Conservation (phyloP, 2,329 filamentous ascomycete genomes). For the Xenoacremonium recifei region DNA sequence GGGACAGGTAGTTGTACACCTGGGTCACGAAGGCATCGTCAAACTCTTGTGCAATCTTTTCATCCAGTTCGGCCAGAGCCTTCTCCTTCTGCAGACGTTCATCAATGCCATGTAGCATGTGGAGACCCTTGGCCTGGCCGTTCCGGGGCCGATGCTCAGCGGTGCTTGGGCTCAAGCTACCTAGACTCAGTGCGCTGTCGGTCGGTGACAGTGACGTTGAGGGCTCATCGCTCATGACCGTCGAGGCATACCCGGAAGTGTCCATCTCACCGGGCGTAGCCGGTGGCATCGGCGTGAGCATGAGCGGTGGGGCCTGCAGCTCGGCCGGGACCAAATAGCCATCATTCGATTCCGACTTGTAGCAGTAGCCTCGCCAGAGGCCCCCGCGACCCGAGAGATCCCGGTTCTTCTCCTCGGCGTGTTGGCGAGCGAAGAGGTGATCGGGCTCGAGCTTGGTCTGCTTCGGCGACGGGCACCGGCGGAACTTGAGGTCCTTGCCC, state of each 20-base stretch:
- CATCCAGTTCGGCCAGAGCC: conserved; percentile 47
- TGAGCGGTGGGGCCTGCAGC: conserved; percentile 46
- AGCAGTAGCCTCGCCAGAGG: conserved; percentile 77
- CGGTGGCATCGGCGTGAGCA: conserved; percentile 48
- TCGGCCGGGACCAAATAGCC: conserved; percentile 40
- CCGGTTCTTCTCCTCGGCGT: conserved; percentile 49
- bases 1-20: conserved; percentile 93
- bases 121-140: conserved; percentile 41
- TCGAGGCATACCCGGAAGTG: conserved; percentile 39
- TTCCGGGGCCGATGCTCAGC: conserved; percentile 26
- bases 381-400: conserved; percentile 59
- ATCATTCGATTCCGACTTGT: conserved; percentile 36
- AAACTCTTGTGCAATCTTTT: conserved; percentile 65
- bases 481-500: conserved; percentile 76
- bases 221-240: conserved; percentile 41
- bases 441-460: conserved; percentile 80
- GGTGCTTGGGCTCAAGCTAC: too few species aligned
- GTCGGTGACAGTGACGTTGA: conserved; percentile 23
- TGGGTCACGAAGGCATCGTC: conserved; percentile 85
- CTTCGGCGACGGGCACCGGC: conserved; percentile 78
- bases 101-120: conserved; percentile 51
- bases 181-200: conserved; percentile 12
- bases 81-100: conserved; percentile 51
- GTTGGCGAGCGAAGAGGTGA: conserved; percentile 55
- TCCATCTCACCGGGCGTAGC: conserved; percentile 43